Evolutionary conservation across 164 flowering plant genomes (phyloP).

Genomic region (Magnolia officinalis): DNA sequence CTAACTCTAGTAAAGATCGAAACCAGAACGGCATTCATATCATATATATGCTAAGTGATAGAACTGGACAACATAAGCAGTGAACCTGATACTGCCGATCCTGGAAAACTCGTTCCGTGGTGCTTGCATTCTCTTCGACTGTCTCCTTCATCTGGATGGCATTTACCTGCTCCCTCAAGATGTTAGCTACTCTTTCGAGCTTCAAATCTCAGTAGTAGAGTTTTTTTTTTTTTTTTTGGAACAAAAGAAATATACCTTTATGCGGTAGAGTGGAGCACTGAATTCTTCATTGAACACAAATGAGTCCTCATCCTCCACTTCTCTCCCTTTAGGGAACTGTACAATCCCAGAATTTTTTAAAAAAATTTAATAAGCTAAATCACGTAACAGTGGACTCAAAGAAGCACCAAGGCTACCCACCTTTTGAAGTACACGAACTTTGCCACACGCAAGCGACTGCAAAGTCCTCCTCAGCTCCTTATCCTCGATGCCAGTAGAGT

Average conservation of each 20-base stretch:
- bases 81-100: conserved; percentile 97
- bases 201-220: background rate
- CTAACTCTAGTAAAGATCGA: background rate
- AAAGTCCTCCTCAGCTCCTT: conserved; percentile 87
- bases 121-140: conserved; percentile 93
- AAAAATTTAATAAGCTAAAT: background rate
- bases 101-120: conserved; percentile 95
- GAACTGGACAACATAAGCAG: background rate
- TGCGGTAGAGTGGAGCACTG: conserved; percentile 83
- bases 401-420: conserved; percentile 27
- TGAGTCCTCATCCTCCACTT: conserved; percentile 74
- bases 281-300: conserved; percentile 79
- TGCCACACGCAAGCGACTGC: conserved; percentile 90
- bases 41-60: background rate
- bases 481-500: conserved; percentile 81
- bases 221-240: background rate
- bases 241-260: conserved; percentile 49
- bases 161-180: conserved; percentile 61
- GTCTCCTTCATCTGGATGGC: conserved; percentile 99
- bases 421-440: conserved; percentile 85
- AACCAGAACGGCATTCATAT: background rate
- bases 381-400: background rate
- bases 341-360: background rate
- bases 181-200: background rate
- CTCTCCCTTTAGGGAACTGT: conserved; percentile 86